Conservation (phyloP, 768 basidiomycete species). For the Pisolithus tinctorius region DNA sequence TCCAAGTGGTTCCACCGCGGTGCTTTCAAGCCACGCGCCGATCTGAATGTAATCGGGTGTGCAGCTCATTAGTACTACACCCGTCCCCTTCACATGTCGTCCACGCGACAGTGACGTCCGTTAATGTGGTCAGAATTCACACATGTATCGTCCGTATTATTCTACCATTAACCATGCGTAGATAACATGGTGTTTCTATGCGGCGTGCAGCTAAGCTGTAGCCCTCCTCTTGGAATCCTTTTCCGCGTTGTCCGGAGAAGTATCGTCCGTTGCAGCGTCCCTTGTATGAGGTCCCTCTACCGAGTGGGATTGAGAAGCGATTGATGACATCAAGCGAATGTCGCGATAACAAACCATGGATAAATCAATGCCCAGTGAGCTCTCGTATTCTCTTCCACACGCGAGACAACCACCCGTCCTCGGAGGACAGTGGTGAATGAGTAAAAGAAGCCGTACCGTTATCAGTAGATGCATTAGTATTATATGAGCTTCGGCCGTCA, state of each 20-base stretch:
- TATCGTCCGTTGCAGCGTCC: conserved; percentile 19
- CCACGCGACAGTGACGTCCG: conserved; percentile 4
- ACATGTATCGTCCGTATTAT: conserved; percentile 3
- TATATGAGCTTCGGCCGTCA: conserved; percentile 12
- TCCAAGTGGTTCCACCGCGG: too few relatives aligned
- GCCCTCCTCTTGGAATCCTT: conserved; percentile 44
- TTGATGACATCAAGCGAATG: conserved; percentile 17
- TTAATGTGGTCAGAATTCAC: too few relatives aligned
- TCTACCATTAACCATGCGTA: conserved; percentile 7
- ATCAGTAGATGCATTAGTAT: conserved; percentile 29
- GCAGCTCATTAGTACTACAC: too few relatives aligned
- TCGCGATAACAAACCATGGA: conserved; percentile 37
- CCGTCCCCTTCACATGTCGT: too few relatives aligned
- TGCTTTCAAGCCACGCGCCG: conserved; percentile 1
- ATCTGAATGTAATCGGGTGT: conserved; percentile 8
- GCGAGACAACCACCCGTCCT: conserved; percentile 64
- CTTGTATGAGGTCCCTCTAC: conserved; percentile 14
- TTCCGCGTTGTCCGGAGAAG: conserved; percentile 36
- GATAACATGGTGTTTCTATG: conserved; percentile 25
- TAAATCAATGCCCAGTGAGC: conserved; percentile 66
- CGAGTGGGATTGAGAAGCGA: conserved; percentile 27
- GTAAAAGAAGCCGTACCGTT: conserved; percentile 76
- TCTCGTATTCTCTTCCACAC: conserved; percentile 60
- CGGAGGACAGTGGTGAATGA: conserved; percentile 45
- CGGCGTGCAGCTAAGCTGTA: conserved; percentile 31